Conservation (phyloP, 192 early-diverging fungal genomes). For the Bifiguratus adelaidae region DNA sequence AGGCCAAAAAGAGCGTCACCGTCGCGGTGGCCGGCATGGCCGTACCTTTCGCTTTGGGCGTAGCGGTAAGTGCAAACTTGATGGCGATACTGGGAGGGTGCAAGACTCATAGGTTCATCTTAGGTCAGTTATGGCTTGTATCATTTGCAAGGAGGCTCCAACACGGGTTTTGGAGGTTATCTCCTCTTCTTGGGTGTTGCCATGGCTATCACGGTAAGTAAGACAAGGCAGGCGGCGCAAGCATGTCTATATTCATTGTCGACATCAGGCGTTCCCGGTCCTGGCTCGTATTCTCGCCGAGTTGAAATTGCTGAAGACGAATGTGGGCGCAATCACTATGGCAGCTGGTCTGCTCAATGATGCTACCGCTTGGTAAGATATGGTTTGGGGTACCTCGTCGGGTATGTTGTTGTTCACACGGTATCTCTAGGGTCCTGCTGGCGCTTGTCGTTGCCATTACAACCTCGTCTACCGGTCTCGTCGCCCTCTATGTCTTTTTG, state of each 20-base stretch:
- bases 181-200: slow-evolving; percentile 84
- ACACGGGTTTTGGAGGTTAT: slow-evolving; percentile 53
- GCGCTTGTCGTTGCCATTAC: slow-evolving; percentile 80
- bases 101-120: background rate
- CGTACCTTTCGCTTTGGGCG: slow-evolving; percentile 69
- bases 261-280: slow-evolving; percentile 74
- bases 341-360: slow-evolving; percentile 84
- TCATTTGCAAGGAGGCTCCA: slow-evolving; percentile 27
- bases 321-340: slow-evolving; percentile 76
- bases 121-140: slow-evolving; percentile 52
- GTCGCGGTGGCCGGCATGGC: slow-evolving; percentile 76
- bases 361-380: slow-evolving; percentile 68
- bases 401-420: background rate
- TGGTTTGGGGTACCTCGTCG: slow-evolving; percentile 13
- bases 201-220: slow-evolving; percentile 71
- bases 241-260: background rate
- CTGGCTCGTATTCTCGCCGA: slow-evolving; percentile 90
- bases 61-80: slow-evolving; percentile 33
- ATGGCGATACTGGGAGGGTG: background rate
- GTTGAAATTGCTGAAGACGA: slow-evolving; percentile 68
- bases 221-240: background rate
- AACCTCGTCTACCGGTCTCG: slow-evolving; percentile 58
- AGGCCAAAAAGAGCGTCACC: slow-evolving; percentile 35
- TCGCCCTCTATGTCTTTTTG: slow-evolving; percentile 77
- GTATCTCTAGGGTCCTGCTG: slow-evolving; percentile 29